Conservation (phyloP, 2,329 filamentous ascomycete genomes). For the Ustulina deusta region DNA sequence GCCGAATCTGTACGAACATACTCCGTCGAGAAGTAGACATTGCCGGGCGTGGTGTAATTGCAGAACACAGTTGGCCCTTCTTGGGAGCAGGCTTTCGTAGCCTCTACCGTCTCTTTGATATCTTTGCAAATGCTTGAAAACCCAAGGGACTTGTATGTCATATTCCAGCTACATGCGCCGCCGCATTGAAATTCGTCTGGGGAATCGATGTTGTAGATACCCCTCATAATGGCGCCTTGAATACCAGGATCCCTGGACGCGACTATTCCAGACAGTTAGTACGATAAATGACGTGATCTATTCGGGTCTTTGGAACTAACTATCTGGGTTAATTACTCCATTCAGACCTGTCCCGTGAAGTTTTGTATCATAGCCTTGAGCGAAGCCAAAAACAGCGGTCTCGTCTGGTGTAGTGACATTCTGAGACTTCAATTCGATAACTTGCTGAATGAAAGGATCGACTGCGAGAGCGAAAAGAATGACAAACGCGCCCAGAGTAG, state of each 20-base stretch:
- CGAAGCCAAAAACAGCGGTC: slow-evolving; percentile 17
- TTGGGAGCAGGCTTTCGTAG: slow-evolving; percentile 26
- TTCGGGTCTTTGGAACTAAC: background rate
- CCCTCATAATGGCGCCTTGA: slow-evolving; percentile 34
- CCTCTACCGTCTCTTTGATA: slow-evolving; percentile 25
- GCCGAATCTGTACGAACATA: slow-evolving; percentile 24
- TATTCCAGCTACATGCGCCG: slow-evolving; percentile 33
- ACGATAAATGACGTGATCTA: background rate
- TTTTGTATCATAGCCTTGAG: slow-evolving; percentile 25
- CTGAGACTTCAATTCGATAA: slow-evolving; percentile 21
- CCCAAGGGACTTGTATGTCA: slow-evolving; percentile 30
- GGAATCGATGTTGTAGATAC: slow-evolving; percentile 34
- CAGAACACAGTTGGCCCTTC: slow-evolving; percentile 10
- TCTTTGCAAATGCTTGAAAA: slow-evolving; percentile 33
- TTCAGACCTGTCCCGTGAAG: slow-evolving; percentile 18
- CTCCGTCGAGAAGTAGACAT: slow-evolving; percentile 22
- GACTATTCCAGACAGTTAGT: background rate
- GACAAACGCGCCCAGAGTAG: slow-evolving; percentile 31
- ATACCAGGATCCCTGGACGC: slow-evolving; percentile 27
- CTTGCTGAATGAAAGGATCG: slow-evolving; percentile 37
- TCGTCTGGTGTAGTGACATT: slow-evolving; percentile 30
- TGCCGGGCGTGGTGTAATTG: slow-evolving; percentile 33
- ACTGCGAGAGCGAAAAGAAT: slow-evolving; percentile 20
- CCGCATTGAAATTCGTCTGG: slow-evolving; percentile 31
- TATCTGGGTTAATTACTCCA: slow-evolving; percentile 2